phyloP scores from a whole-genome alignment of 2,329 filamentous ascomycete genomes.

The Clonostachys solani region DNA sequence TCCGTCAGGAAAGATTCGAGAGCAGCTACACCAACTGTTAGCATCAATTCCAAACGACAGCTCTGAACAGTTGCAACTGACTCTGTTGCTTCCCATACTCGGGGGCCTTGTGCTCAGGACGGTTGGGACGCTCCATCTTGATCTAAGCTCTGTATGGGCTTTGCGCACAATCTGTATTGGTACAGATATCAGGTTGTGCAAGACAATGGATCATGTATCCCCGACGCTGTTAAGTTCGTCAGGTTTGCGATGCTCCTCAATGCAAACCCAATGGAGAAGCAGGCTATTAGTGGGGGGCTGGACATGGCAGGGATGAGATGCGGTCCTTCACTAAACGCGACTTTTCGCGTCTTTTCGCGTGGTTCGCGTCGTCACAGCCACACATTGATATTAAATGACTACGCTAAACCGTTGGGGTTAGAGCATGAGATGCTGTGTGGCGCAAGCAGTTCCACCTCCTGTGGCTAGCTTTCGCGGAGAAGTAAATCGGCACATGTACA shows the following conservation, averaged over 20 bases:
- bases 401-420: neutral
- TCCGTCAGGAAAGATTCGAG: slow-evolving; percentile 84
- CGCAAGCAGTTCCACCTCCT: slow-evolving; percentile 3
- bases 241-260: neutral
- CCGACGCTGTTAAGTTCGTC: neutral
- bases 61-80: slow-evolving; percentile 31
- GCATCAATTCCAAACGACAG: neutral
- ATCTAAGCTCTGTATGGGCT: neutral
- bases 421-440: neutral
- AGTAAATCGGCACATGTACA: no score
- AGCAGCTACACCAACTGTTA: slow-evolving; percentile 47
- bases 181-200: no score
- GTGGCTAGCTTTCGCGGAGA: slow-evolving; percentile 4
- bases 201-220: neutral
- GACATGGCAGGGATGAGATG: slow-evolving; percentile 12
- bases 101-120: slow-evolving; percentile 71
- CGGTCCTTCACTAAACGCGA: neutral
- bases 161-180: no score
- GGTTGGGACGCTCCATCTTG: slow-evolving; percentile 82
- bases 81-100: slow-evolving; percentile 86
- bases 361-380: slow-evolving; percentile 15
- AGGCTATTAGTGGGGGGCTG: neutral
- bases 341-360: slow-evolving; percentile 27
- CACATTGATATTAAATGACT: slow-evolving; percentile 15
- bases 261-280: neutral